Conservation (phyloP, 2,329 filamentous ascomycete genomes). For the Pseudogymnoascus sp. region DNA sequence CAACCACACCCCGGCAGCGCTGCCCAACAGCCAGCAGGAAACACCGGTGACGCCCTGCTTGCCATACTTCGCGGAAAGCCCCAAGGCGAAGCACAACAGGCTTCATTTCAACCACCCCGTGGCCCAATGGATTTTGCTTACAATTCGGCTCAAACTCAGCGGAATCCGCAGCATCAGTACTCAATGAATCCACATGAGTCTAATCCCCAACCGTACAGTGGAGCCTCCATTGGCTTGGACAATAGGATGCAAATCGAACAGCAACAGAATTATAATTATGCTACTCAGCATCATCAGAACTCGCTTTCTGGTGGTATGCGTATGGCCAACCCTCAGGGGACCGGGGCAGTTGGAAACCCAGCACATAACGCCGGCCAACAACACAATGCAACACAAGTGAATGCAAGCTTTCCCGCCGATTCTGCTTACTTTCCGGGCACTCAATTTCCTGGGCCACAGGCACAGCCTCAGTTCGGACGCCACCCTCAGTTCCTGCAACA, state of each 20-base stretch:
- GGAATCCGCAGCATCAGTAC: background rate
- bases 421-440: background rate
- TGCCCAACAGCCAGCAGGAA: constrained; percentile 20
- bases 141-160: background rate
- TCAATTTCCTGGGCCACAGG: constrained; percentile 14
- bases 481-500: constrained; percentile 29
- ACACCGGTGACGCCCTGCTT: constrained; percentile 41
- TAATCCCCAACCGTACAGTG: background rate
- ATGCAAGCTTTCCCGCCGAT: background rate
- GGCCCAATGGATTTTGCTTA: background rate
- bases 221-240: background rate
- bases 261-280: background rate
- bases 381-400: background rate
- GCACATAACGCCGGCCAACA: background rate
- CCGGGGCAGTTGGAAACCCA: background rate
- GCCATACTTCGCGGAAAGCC: constrained; percentile 39
- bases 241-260: background rate
- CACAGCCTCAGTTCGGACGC: constrained; percentile 15
- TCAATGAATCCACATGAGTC: background rate
- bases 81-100: constrained; percentile 13
- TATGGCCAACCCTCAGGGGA: background rate
- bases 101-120: background rate
- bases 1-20: constrained; percentile 27
- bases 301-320: background rate
- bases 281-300: constrained; percentile 2